phyloP scores from a whole-genome alignment of 805 yeast genomes.

The Candida nemodendra region DNA sequence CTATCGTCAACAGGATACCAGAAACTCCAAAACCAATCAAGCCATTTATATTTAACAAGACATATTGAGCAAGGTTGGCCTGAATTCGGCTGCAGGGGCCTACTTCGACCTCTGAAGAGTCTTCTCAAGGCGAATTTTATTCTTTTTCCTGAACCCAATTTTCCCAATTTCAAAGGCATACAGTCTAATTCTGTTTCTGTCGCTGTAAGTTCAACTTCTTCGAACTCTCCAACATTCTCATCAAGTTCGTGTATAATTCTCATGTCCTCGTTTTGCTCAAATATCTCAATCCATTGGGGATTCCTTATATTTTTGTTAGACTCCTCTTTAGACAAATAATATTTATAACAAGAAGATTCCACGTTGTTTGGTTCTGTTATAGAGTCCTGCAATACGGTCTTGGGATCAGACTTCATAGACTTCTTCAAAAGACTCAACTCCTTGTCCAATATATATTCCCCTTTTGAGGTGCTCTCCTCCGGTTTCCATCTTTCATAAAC shows the following conservation, averaged over 20 bases:
- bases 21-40: slow-evolving; percentile 25
- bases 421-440: slow-evolving; percentile 16
- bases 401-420: slow-evolving; percentile 13
- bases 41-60: slow-evolving; percentile 13
- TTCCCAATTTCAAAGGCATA: slow-evolving; percentile 3
- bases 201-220: slow-evolving; percentile 4
- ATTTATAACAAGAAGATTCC: slow-evolving; percentile 17
- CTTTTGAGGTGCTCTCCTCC: slow-evolving; percentile 13
- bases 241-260: background rate
- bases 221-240: slow-evolving; percentile 2
- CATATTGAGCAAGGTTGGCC: slow-evolving; percentile 13
- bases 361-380: background rate
- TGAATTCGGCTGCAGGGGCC: slow-evolving; percentile 6
- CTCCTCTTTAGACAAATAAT: slow-evolving; percentile 13
- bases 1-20: slow-evolving; percentile 25
- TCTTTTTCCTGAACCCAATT: slow-evolving; percentile 3
- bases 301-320: slow-evolving; percentile 1
- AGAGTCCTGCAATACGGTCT: slow-evolving; percentile 16
- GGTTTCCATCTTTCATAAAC: slow-evolving; percentile 19
- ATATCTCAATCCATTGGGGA: slow-evolving; percentile 21
- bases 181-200: slow-evolving; percentile 3
- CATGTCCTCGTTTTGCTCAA: slow-evolving; percentile 8
- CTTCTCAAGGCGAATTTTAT: slow-evolving; percentile 5
- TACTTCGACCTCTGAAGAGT: slow-evolving; percentile 6
- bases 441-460: slow-evolving; percentile 16